Conservation (phyloP, 2,329 filamentous ascomycete species). For the Triangularia setosa region DNA sequence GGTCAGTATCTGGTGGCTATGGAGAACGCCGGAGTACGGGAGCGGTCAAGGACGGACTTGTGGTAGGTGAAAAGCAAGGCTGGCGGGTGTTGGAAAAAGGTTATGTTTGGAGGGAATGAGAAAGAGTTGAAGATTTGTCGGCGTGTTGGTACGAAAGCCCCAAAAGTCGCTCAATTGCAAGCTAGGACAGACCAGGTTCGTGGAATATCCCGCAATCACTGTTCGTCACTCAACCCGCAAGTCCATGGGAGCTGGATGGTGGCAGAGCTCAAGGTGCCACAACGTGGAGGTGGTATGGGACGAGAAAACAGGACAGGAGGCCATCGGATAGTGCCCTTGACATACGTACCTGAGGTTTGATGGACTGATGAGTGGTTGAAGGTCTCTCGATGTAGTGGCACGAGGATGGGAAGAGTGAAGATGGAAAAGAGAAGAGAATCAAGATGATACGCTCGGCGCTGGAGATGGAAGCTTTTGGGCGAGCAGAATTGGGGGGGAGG, state of each 20-base stretch:
- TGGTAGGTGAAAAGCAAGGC: neutral
- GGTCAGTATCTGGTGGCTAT: conserved; percentile 9
- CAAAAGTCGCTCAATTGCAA: conserved; percentile 24
- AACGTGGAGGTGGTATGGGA: neutral
- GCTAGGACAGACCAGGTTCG: neutral
- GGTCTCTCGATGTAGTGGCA: conserved; percentile 10
- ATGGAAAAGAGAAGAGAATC: conserved; percentile 13
- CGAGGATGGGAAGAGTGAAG: conserved; percentile 10
- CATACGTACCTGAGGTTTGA: conserved; percentile 18
- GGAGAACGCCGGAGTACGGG: neutral
- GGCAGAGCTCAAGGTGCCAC: conserved; percentile 7
- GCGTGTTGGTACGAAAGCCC: neutral
- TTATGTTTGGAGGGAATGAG: neutral
- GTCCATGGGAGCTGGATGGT: neutral
- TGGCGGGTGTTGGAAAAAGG: neutral
- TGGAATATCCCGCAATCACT: conserved; percentile 19
- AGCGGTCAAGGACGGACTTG: neutral
- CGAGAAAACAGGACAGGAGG: conserved; percentile 3
- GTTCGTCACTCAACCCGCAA: conserved; percentile 7
- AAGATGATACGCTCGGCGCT: conserved; percentile 12
- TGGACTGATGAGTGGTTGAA: conserved; percentile 4
- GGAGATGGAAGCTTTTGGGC: conserved; percentile 20
- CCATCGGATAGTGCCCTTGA: neutral
- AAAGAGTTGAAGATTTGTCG: conserved; percentile 3
- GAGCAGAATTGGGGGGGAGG: conserved; percentile 20